Base-by-base conservation (phyloP, 768 basidiomycete species). In the Austroboletus eburneus region DNA sequence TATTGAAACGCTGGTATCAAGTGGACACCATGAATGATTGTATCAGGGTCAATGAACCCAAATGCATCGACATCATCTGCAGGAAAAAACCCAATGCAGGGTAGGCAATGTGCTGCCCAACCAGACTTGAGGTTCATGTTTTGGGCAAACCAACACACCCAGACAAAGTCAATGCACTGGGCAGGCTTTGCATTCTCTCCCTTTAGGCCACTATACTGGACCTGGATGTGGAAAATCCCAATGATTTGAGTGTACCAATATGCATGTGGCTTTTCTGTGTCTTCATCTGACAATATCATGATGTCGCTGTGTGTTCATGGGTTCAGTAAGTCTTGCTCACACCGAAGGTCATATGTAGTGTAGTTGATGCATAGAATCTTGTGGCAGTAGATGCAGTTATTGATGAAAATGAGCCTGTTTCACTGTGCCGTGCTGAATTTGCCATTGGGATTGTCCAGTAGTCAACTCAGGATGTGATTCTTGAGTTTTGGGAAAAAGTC, bases 291-390 rank as follows among this genome's bases (percentile, higher is more conserved):
- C n/a, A 35, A 10, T 4, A 17, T 18, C 34, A 35, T 35, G 4
- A 35, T 17, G 8, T 12, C 8, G 3, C 5, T 6, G 13, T 35
- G n/a, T 6, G n/a, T 24, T 2, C 17, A 2, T 18, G 33, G 33
- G 17, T 35, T 43, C 3, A 42, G 2, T 0, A n/a, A 9, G 14
- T 42, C 42, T 23, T 42, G 42, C 5, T 9, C 34, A 6, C 34
- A 13, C 16, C 34, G 34, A 17, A 35, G 8, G 10, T 35, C 54
- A 35, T 62, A 62, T 1, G 60, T 49, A 0, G 59, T 35, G 34
- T 35, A 35, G 17, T 35, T 35, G 34, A 35, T 17, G 3, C 18
- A 10, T 0, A 37, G 3, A 16, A 29, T 16, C 5, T 44, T 16
- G 24, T 36, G 35, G 9, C 6, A 3, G 16, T 34, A 34, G 12